Evolutionary conservation across 371 early-diverging fungal species (phyloP).

Genomic region (Massospora cicadina): DNA sequence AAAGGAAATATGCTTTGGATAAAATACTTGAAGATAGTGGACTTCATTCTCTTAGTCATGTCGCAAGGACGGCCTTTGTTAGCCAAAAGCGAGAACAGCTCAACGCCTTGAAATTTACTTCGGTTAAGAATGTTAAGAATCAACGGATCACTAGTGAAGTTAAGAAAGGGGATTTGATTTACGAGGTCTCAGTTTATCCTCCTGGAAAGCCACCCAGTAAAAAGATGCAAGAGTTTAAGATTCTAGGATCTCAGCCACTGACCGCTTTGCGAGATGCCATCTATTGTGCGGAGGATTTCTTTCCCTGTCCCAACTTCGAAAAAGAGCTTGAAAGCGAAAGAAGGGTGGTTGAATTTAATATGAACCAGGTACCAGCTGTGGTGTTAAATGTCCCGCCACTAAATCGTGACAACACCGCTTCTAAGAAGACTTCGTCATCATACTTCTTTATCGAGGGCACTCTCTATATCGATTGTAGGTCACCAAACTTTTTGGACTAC

Average conservation of each 20-base stretch:
- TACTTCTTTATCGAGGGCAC: constrained; percentile 25
- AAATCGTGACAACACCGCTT: neutral
- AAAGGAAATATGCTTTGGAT: neutral
- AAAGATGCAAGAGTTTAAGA: constrained; percentile 21
- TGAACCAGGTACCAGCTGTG: neutral
- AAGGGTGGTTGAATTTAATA: neutral
- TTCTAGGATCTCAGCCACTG: constrained; percentile 24
- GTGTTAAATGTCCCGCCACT: neutral
- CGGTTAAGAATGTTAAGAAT: neutral
- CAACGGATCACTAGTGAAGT: neutral
- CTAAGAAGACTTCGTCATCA: constrained; percentile 16
- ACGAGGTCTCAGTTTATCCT: constrained; percentile 15
- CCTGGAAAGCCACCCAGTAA: constrained; percentile 12
- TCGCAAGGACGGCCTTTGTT: neutral
- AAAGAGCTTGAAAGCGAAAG: constrained; percentile 11
- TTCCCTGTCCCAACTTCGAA: neutral
- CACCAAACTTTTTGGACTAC: constrained; percentile 16
- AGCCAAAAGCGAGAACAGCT: neutral
- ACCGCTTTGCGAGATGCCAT: constrained; percentile 26
- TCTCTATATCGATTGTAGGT: constrained; percentile 25
- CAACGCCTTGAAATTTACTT: neutral
- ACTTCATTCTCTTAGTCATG: neutral
- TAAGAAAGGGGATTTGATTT: constrained; percentile 11
- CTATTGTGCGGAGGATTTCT: constrained; percentile 21
- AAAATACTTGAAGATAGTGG: neutral